Percentiles rank a stretch among this genome's conserved stretches.
Conservation (phyloP, 2,329 filamentous ascomycete genomes). For the Stachybotrys chartarum region DNA sequence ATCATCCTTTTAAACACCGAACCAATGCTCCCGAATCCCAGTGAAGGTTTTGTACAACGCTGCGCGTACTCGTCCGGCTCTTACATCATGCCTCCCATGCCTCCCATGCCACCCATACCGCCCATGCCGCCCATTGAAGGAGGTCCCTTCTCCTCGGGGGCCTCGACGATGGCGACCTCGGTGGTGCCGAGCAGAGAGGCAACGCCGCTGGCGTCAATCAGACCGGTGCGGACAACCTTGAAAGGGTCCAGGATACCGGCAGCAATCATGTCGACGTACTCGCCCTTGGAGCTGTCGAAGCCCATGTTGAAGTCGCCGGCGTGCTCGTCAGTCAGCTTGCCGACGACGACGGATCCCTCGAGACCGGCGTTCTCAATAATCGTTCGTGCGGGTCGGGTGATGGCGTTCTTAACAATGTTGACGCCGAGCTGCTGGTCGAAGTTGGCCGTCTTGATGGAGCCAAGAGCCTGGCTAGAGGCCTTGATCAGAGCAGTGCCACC, state of each 20-base stretch:
- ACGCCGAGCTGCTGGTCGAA: slow-evolving; percentile 99
- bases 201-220: slow-evolving; percentile 91
- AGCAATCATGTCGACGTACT: slow-evolving; percentile 98
- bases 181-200: slow-evolving; percentile 96
- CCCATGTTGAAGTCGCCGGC: slow-evolving; percentile 94
- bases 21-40: slow-evolving; percentile 38
- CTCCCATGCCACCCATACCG: slow-evolving; percentile 57
- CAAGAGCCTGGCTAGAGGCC: slow-evolving; percentile 84
- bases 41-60: slow-evolving; percentile 19
- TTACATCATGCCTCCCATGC: slow-evolving; percentile 58
- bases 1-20: slow-evolving; percentile 36
- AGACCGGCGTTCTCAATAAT: slow-evolving; percentile 98
- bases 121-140: slow-evolving; percentile 58
- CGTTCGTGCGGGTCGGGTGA: slow-evolving; percentile 86
- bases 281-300: slow-evolving; percentile 91
- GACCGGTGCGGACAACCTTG: slow-evolving; percentile 97
- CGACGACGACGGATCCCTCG: slow-evolving; percentile 92
- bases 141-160: slow-evolving; percentile 83
- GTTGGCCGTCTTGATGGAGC: slow-evolving; percentile 79
- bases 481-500: slow-evolving; percentile 98
- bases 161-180: slow-evolving; percentile 96
- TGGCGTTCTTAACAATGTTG: slow-evolving; percentile 95
- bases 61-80: slow-evolving; percentile 11
- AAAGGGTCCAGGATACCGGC: slow-evolving; percentile 97
- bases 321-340: slow-evolving; percentile 95